Evolutionary conservation across 1,284 basidiomycete genomes (phyloP).

Genomic region (Coriolopsis trogii): DNA sequence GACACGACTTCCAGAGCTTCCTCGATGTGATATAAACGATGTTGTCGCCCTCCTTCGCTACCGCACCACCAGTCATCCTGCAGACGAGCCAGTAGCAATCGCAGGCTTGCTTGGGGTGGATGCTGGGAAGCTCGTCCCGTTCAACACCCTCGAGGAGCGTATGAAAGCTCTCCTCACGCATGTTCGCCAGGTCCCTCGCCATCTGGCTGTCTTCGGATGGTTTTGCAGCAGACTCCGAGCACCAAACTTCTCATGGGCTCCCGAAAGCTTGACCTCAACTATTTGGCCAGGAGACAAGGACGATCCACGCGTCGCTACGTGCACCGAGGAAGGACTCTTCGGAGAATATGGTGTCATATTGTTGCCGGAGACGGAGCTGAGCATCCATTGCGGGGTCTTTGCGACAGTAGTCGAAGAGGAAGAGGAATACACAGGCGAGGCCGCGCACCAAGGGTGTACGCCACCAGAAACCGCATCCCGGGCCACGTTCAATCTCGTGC

Average conservation of each 20-base stretch:
- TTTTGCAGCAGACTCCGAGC: not conserved
- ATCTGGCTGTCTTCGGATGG: not conserved
- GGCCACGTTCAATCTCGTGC: not conserved
- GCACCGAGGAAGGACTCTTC: too few relatives aligned
- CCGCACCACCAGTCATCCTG: not conserved
- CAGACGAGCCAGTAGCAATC: constrained; percentile 8
- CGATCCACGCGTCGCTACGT: too few relatives aligned
- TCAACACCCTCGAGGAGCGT: not conserved
- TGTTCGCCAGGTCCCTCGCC: not conserved
- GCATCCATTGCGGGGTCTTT: not conserved
- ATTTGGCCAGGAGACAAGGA: too few relatives aligned
- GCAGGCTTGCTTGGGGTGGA: constrained; percentile 2
- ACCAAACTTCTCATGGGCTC: not conserved
- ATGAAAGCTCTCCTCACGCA: not conserved
- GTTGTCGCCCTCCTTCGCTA: not conserved
- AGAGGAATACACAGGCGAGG: not conserved
- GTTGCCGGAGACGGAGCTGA: not conserved
- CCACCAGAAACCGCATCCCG: not conserved
- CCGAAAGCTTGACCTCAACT: not conserved
- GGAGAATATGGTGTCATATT: not conserved
- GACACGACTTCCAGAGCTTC: not conserved
- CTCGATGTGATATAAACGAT: not conserved
- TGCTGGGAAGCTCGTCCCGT: constrained; percentile 1
- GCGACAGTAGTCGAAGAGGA: not conserved
- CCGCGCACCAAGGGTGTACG: not conserved